These are phyloP conservation scores for Cordyceps cicadae DNA, from an alignment of 2,329 filamentous ascomycete genomes.

Conservation along the genomic window DNA sequence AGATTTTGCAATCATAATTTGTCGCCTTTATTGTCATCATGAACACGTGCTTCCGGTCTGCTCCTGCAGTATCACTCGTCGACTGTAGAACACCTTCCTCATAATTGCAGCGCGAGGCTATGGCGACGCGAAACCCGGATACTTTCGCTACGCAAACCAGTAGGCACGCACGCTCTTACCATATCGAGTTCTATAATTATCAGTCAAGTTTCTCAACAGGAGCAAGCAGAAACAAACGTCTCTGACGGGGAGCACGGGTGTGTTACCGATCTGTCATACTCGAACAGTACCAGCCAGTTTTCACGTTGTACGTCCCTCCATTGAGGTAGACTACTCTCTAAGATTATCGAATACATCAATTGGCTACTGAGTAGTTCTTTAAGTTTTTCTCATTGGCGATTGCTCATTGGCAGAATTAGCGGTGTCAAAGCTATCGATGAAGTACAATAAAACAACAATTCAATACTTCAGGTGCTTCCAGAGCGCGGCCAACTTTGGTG, in stretches of 20 bases:
- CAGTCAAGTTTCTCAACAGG: background rate
- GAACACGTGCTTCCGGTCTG: background rate
- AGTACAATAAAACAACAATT: background rate
- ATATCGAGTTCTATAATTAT: background rate
- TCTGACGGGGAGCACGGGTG: background rate
- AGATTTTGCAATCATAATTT: background rate
- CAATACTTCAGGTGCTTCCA: background rate
- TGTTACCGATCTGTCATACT: background rate
- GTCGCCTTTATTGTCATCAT: background rate
- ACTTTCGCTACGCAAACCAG: background rate
- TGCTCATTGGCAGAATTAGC: no score
- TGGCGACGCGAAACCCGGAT: background rate
- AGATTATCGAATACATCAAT: background rate
- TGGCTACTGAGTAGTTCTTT: no score
- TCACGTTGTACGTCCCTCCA: background rate
- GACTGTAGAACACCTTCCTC: background rate
- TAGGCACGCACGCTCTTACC: background rate
- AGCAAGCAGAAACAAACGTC: slow-evolving; percentile 1
- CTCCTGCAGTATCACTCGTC: background rate
- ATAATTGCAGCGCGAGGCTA: background rate
- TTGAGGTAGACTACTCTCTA: background rate
- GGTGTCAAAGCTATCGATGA: no score
- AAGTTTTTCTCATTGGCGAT: no score
- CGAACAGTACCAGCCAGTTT: background rate
- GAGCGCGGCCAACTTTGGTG: no score